Conservation (phyloP, 148 eudicot genomes). For the Fagopyrum esculentum region DNA sequence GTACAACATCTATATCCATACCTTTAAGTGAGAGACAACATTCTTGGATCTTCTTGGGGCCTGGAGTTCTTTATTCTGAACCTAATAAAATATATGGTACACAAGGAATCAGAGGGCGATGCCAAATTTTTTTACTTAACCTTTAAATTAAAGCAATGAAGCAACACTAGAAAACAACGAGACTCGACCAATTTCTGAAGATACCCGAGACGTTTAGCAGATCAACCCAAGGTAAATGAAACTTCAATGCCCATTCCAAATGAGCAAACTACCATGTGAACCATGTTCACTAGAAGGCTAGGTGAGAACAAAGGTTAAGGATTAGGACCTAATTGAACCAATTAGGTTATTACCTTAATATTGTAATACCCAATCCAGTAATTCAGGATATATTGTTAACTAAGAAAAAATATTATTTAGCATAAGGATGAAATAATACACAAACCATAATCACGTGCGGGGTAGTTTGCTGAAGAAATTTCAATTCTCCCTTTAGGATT, state of each 20-base stretch:
- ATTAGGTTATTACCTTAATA: not conserved
- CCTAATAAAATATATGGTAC: too few relatives aligned
- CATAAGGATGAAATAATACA: slow-evolving; percentile 6
- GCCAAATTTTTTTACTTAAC: too few relatives aligned
- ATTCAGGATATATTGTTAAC: not conserved
- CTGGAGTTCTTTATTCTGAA: too few relatives aligned
- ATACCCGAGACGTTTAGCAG: too few relatives aligned
- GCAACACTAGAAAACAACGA: too few relatives aligned
- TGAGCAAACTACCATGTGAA: not conserved
- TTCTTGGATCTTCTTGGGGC: too few relatives aligned
- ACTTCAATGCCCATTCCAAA: not conserved
- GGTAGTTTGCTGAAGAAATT: slow-evolving; percentile 93
- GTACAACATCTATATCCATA: too few relatives aligned
- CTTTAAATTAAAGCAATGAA: too few relatives aligned
- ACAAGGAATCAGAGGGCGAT: too few relatives aligned
- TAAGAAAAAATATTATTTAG: not conserved
- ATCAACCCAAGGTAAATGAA: not conserved
- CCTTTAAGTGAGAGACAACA: too few relatives aligned
- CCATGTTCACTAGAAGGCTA: slow-evolving; percentile 7
- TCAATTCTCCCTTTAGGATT: slow-evolving; percentile 93
- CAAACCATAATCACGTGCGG: slow-evolving; percentile 84
- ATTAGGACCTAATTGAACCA: not conserved
- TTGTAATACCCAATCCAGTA: not conserved
- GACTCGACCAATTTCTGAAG: too few relatives aligned
- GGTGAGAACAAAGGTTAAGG: not conserved